Base-by-base conservation (phyloP, 345 rosid species). In the Heritiera fomes region DNA sequence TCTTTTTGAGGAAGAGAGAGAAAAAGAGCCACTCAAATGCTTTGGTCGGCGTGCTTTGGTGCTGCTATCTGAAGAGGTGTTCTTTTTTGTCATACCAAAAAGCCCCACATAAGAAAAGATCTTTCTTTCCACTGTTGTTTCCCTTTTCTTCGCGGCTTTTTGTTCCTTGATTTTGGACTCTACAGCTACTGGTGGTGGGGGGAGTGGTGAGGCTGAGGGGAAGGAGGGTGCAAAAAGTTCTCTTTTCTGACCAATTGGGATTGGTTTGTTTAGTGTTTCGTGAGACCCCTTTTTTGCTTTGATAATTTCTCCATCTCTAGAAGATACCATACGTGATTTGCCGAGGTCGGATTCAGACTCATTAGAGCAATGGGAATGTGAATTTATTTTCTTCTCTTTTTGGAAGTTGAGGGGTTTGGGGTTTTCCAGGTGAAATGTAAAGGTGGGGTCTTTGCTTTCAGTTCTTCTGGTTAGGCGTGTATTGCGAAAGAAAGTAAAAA, bases 141-240 rank as follows among this genome's bases (percentile, higher is more conserved):
- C 78, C 55, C 53, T 66, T 66, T 71, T 77, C 83, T 76, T 84
- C 81, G 87, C 93, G 86, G 89, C 84, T 76, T 87, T 71, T 85
- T 89, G 93, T 91, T 90, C 89, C 87, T 88, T 84, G 82, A 81
- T 75, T 85, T 88, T 89, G 92, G 88, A 83, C 83, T 77, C 71
- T 7, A 20, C 17, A 58, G 63, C 17, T 58, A n/a, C 14, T 66
- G 50, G 2, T 41, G 34, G n/a, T n/a, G 46, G 53, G 14, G 50
- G n/a, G 49, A 41, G 5, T 61, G 66, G 40, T 41, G 50, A 8
- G 71, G 20, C 7, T 28, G 10, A 8, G 30, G 30, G 62, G 58
- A 38, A 23, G 50, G 60, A 53, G 8, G 7, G 45, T 6, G 47
- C 11, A 75, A 49, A 59, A 28, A 10, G 15, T 61, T 62, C 80